These are phyloP conservation scores for Chaetomium sp. DNA, from an alignment of 2,329 filamentous ascomycete genomes.

Conservation along the genomic window DNA sequence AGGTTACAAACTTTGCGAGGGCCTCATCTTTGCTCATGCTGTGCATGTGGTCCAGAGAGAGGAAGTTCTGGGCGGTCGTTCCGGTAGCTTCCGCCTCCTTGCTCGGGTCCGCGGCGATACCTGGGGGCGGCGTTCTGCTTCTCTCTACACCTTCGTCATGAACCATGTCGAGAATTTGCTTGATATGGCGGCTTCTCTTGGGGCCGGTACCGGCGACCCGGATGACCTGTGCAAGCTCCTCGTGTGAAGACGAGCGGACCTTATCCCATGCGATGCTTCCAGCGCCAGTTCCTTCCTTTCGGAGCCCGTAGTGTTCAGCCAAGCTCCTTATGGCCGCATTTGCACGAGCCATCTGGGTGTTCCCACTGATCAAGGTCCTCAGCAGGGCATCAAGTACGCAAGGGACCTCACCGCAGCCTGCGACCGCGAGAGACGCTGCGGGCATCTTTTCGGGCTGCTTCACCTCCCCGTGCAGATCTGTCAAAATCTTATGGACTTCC, in stretches of 20 bases:
- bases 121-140: conserved; percentile 33
- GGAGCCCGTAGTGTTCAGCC: conserved; percentile 55
- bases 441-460: conserved; percentile 61
- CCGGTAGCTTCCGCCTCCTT: background rate
- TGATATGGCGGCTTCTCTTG: conserved; percentile 67
- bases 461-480: conserved; percentile 58
- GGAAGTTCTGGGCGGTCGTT: conserved; percentile 17
- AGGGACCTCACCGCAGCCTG: conserved; percentile 58
- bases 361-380: conserved; percentile 46
- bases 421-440: conserved; percentile 60
- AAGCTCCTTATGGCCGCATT: conserved; percentile 60
- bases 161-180: conserved; percentile 65
- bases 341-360: conserved; percentile 46
- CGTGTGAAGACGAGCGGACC: conserved; percentile 51
- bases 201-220: conserved; percentile 62
- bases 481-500: conserved; percentile 60
- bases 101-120: conserved; percentile 37
- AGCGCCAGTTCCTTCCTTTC: conserved; percentile 57
- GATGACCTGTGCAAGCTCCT: conserved; percentile 63
- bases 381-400: conserved; percentile 48
- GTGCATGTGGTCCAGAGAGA: conserved; percentile 50
- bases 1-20: conserved; percentile 44
- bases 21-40: conserved; percentile 39
- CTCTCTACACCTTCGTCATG: conserved; percentile 55
- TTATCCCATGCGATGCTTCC: conserved; percentile 71